Percentiles rank a stretch among this genome's conserved stretches.
Evolutionary conservation across 192 early-diverging fungal genomes (phyloP).

Genomic region (Chytriomyces confervae): DNA sequence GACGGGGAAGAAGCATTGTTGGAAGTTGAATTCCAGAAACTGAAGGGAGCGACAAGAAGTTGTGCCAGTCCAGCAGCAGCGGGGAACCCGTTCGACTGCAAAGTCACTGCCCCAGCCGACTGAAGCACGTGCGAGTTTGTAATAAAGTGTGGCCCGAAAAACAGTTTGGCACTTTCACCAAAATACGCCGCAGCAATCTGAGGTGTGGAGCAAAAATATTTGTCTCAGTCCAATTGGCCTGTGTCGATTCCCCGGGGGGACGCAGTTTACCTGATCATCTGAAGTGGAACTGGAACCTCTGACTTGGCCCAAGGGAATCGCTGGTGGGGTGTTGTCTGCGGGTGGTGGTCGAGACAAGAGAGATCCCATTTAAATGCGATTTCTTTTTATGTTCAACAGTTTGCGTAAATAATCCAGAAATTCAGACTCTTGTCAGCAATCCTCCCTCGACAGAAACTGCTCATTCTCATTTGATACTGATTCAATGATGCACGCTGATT

Average conservation of each 20-base stretch:
- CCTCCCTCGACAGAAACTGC: not conserved
- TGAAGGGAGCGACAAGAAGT: not conserved
- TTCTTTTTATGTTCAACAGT: too few species aligned
- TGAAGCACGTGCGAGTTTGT: not conserved
- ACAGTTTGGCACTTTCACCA: conserved; percentile 23
- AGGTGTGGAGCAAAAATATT: not conserved
- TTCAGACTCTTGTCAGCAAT: not conserved
- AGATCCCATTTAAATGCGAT: too few species aligned
- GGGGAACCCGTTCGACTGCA: not conserved
- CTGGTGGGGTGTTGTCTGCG: too few species aligned
- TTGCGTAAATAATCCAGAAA: too few species aligned
- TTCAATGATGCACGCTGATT: too few species aligned
- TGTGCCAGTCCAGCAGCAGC: not conserved
- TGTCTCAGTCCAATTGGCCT: too few species aligned
- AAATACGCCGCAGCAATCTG: conserved; percentile 30
- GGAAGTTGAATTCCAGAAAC: not conserved
- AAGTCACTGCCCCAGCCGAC: not conserved
- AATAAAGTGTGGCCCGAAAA: conserved; percentile 31
- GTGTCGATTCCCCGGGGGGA: too few species aligned
- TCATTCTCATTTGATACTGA: not conserved
- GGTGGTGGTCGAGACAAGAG: too few species aligned
- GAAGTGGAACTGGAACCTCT: too few species aligned
- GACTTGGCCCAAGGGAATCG: too few species aligned
- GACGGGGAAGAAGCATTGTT: not conserved
- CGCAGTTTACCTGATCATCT: too few species aligned